Base-by-base conservation (phyloP, 2,329 filamentous ascomycete genomes). In the Epichloe sibirici region DNA sequence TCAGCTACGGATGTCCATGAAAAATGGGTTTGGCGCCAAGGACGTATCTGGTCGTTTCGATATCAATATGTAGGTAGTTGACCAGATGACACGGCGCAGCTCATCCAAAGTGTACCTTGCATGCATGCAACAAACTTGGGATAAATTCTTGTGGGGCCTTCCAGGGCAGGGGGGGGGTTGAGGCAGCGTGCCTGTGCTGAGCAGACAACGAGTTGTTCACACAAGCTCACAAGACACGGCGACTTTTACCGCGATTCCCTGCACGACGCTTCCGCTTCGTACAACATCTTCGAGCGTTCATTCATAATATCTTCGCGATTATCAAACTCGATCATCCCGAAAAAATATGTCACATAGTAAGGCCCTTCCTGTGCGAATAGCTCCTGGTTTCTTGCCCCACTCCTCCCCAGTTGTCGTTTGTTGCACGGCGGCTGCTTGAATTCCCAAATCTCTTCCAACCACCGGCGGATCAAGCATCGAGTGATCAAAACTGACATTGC, bases 301-400 rank as follows among this genome's bases (percentile, higher is more conserved):
- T 2, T 6, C 15, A n/a, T 8, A 2, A 39, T 39, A 13, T 39
- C 15, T n/a, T 11, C 13, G 12, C 6, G 5, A 7, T 13, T n/a
- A 31, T 48, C 21, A 21, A 28, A 28, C 15, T 28, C 25, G 2
- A 48, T n/a, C 35, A 28, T 31, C 35, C 9, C 13, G 11, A 17
- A 12, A 31, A 39, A 62, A 48, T 45, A 75, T 77, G 74, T 73
- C 74, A 51, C 74, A 77, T 58, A 81, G 75, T 77, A 72, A 62
- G 69, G 9, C 28, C 28, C 12, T 8, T 17, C 7, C 39, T 17
- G 5, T 23, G n/a, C 44, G 28, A 46, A 42, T 25, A 44, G 42
- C 21, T 15, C 21, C 42, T 21, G 5, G 5, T 21, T 8, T 31
- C 17, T 45, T 31, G 12, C 12, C 21, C 23, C 6, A 15, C 28